Base-by-base conservation (phyloP, 108 stramenopile species). In the Nannochloropsis gaditana region DNA sequence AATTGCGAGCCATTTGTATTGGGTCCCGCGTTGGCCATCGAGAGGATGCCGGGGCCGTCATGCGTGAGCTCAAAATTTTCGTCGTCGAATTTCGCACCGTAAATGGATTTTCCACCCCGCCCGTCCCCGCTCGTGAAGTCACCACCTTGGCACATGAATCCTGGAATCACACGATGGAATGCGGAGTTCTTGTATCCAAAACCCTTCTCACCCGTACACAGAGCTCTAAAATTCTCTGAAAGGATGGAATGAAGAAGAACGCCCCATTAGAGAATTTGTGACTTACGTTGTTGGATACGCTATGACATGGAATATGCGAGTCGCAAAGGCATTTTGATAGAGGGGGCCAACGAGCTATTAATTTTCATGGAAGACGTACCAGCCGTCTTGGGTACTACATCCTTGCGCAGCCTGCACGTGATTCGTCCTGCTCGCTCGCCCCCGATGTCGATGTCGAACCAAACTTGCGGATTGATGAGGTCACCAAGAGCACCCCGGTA, bases 81-180 rank as follows among this genome's bases (percentile, higher is more conserved):
- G 84, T 99, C 98, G 10, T 88, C 91, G 89, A 96, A 98, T 84
- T 44, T 93, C 45, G 94, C 93, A 5, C 97, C 96, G 84, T 94
- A 96, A 83, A 97, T 98, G 17, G 94, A 93, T 85, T 95, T 94
- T 44, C 95, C 95, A 42, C 95, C 93, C 80, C 95, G 95, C 45
- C 97, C 97, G 86, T 96, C 94, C 73, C 93, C 91, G 44, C 85
- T 79, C 41, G 95, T 96, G 90, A 97, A 95, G 89, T 97, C 96
- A 43, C 96, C 96, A n/a, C 95, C 95, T 84, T 96, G 96, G 86
- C 94, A 93, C 96, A 98, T 98, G 89, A 90, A 87, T 43, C 88
- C 88, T 42, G 95, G 94, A 85, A 98, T 98, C 82, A 99, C 96
- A 9, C 99, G 91, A 93, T 99, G 99, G 91, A 99, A 98, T 44